Conservation (phyloP, 2,329 filamentous ascomycete genomes). For the Aureobasidium sp. region DNA sequence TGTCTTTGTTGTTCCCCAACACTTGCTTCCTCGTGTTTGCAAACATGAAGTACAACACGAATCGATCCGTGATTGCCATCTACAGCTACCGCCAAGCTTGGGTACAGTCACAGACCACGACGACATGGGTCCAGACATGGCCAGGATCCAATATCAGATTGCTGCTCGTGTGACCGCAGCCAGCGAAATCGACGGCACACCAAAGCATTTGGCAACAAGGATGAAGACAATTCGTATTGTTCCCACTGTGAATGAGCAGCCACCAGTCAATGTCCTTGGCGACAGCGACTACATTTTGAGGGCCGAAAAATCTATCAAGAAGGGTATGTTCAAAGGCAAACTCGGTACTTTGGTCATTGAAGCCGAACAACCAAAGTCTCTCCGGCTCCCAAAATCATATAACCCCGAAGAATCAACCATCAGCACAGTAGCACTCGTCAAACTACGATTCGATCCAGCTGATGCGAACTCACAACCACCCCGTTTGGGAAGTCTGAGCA, state of each 20-base stretch:
- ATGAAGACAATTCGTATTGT: constrained; percentile 53
- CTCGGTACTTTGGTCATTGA: constrained; percentile 52
- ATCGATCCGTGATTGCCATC: constrained; percentile 49
- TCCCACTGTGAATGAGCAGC: constrained; percentile 52
- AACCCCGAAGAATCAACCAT: constrained; percentile 35
- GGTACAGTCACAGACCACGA: constrained; percentile 44
- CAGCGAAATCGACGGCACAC: constrained; percentile 36
- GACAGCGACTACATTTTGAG: constrained; percentile 45
- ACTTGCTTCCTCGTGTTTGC: constrained; percentile 54
- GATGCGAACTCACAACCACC: constrained; percentile 46
- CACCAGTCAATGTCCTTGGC: constrained; percentile 48
- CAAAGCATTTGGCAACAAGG: constrained; percentile 40
- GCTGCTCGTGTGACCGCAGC: constrained; percentile 31
- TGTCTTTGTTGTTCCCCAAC: constrained; percentile 55
- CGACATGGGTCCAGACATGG: constrained; percentile 58
- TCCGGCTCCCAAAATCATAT: constrained; percentile 42
- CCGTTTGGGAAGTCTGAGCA: constrained; percentile 44
- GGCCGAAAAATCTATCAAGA: constrained; percentile 54
- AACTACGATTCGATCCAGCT: constrained; percentile 55
- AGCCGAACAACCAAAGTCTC: constrained; percentile 51
- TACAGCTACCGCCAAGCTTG: constrained; percentile 54
- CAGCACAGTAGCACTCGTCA: constrained; percentile 49
- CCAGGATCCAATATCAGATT: constrained; percentile 52
- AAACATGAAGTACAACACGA: constrained; percentile 45
- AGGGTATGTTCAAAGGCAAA: constrained; percentile 53